Conservation (phyloP, 2,329 filamentous ascomycete genomes). For the Myotisia sp. region DNA sequence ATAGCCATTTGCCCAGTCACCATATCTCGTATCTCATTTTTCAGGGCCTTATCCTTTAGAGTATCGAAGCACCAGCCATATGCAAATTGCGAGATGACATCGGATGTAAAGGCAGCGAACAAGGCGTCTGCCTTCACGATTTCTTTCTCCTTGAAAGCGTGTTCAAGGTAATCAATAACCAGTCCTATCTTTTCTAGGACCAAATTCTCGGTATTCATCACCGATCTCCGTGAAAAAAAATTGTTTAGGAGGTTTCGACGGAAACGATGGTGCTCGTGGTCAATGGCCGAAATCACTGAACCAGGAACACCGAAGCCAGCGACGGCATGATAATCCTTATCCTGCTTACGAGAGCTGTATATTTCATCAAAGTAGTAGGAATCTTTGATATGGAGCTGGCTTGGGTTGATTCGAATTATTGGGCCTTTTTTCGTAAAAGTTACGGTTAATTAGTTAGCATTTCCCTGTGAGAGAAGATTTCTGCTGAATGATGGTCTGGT, state of each 20-base stretch:
- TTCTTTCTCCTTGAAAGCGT: not conserved
- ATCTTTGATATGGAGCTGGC: constrained; percentile 16
- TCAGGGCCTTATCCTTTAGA: not conserved
- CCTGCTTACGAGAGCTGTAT: constrained; percentile 9
- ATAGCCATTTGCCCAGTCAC: not conserved
- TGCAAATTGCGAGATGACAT: constrained; percentile 13
- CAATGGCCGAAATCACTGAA: constrained; percentile 18
- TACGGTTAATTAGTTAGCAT: not conserved
- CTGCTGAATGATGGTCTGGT: not conserved
- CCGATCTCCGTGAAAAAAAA: constrained; percentile 16
- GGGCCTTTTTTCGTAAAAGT: constrained; percentile 14
- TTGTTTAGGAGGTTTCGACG: constrained; percentile 17
- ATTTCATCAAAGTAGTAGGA: constrained; percentile 14
- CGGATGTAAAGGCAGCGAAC: constrained; percentile 13
- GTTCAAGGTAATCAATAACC: not conserved
- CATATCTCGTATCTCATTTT: not conserved
- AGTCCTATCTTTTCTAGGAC: constrained; percentile 1
- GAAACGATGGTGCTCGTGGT: constrained; percentile 17
- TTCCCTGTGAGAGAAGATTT: not conserved
- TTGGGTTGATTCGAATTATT: constrained; percentile 16
- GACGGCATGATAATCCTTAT: not conserved
- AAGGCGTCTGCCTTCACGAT: not conserved
- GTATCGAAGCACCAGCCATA: constrained; percentile 3
- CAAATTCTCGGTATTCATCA: constrained; percentile 11
- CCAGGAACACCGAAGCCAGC: not conserved